Conservation (phyloP, 1,284 basidiomycete species). For the Cryptococcus jaspeensis region DNA sequence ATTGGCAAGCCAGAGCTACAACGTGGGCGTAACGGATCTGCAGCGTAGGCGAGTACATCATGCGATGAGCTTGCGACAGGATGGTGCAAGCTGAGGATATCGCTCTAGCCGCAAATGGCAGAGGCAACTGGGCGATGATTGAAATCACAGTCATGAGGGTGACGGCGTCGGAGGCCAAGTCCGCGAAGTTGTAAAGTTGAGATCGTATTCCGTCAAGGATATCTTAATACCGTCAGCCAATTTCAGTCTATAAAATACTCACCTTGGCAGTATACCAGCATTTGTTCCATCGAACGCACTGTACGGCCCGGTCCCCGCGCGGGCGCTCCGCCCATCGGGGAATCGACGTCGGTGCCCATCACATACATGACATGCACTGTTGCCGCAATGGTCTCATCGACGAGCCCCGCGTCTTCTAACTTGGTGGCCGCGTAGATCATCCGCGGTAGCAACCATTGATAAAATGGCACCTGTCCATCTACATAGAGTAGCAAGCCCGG, state of each 20-base stretch:
- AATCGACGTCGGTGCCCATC: constrained; percentile 22
- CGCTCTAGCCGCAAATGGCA: constrained; percentile 14
- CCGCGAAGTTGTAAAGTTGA: constrained; percentile 14
- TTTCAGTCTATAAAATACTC: constrained; percentile 1
- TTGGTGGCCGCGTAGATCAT: constrained; percentile 31
- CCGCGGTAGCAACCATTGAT: constrained; percentile 43
- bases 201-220: constrained; percentile 5
- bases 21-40: constrained; percentile 16
- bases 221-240: constrained; percentile 8
- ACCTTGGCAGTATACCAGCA: constrained; percentile 32
- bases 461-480: constrained; percentile 27
- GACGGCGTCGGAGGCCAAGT: constrained; percentile 13
- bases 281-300: constrained; percentile 15
- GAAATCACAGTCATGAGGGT: constrained; percentile 21
- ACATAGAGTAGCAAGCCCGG: constrained; percentile 24
- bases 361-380: constrained; percentile 19
- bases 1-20: constrained; percentile 1
- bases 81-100: constrained; percentile 9
- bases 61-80: constrained; percentile 17
- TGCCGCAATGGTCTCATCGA: constrained; percentile 5
- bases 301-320: constrained; percentile 20
- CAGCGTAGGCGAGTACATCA: not conserved
- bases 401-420: not conserved
- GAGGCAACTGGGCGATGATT: constrained; percentile 12
- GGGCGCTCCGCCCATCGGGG: not conserved